Base-by-base conservation (phyloP, 2,329 filamentous ascomycete species). In the Dothiorella sarmentorum region DNA sequence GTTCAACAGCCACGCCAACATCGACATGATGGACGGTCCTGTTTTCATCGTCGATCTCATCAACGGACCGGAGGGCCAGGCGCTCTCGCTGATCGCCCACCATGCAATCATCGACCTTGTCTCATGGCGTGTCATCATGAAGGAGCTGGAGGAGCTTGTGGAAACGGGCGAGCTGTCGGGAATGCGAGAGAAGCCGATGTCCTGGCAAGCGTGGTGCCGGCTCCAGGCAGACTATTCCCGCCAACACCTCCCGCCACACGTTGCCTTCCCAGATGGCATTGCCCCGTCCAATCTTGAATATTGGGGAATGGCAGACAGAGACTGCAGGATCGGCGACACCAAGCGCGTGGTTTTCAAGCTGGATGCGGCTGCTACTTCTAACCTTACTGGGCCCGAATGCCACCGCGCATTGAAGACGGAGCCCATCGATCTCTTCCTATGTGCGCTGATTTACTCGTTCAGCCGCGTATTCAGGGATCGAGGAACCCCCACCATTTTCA, bases 121-220 rank as follows among this genome's bases (percentile, higher is more conserved):
- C 3, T 75, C 71, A 0, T 75, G 73, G 73, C 69, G 72, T n/a
- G 66, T 75, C 22, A 65, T 75, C 18, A 63, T 75, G 3, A 67
- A 73, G 51, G 71, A 75, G 45, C 56, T 75, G 7, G 70, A 75
- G 49, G 69, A 68, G 22, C 57, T 71, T 10, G 62, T 73, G 6
- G 11, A 37, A 18, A 67, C 62, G 45, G 67, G 67, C 27, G 58
- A 61, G 35, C 62, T 60, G 13, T 66, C 67, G 7, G 63, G 61
- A 29, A 63, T 27, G 17, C 44, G 44, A 3, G 44, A 67, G 58
- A 69, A 69, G 42, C 68, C 66, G 43, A 58, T 74, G 24, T 66
- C 73, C 6, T 76, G 73, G 60, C 70, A 75, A 60, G 53, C 62
- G 3, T 76, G 74, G 74, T 59, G 66, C 44, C 63, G 67, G 47